Base-by-base conservation (phyloP, 2,329 filamentous ascomycete species). In the Leptographium lundbergii region DNA sequence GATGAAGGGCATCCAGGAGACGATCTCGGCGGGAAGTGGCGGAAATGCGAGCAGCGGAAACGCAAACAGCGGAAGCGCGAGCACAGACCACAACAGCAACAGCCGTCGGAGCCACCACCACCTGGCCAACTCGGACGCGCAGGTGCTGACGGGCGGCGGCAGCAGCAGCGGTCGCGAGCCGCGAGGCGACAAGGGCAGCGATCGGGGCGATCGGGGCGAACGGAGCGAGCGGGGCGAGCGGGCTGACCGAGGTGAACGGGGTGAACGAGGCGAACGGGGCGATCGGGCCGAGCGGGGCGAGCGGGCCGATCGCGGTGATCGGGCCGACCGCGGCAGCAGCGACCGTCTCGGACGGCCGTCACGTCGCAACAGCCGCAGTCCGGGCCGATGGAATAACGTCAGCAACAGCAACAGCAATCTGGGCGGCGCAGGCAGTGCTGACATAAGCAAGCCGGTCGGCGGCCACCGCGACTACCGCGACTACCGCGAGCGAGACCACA, bases 71-170 rank as follows among this genome's bases (percentile, higher is more conserved):
- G 63, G 14, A 60, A 61, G 71, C 62, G 66, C 62, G 70, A 73
- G 65, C 19, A 24, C 36, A 32, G 47, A 72, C 70, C 48, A 72
- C 19, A 70, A 65, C 52, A 24, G n/a, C n/a, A 45, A 29, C 54
- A 55, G 36, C 36, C 72, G 65, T 62, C 72, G 75, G 17, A 72
- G 71, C 3, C 36, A 39, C 57, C 75, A 74, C 60, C 75, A 73
- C 60, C 66, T 82, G 42, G 77, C 73, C 22, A 76, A 75, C 22
- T 82, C 80, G 3, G 81, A 84, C 63, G 77, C 77, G 1, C 81
- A 84, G 65, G 77, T 80, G 5, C 71, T 82, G 2, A 77, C 78
- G 1, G 79, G 80, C 25, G 78, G 76, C 22, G 32, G 47, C 45
- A 39, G 22, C 45, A 11, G 56, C 45, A 50, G 32, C 19, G 10